These are phyloP conservation scores for Fibroporia radiculosa DNA, from an alignment of 768 basidiomycete species.

Conservation along the genomic window DNA sequence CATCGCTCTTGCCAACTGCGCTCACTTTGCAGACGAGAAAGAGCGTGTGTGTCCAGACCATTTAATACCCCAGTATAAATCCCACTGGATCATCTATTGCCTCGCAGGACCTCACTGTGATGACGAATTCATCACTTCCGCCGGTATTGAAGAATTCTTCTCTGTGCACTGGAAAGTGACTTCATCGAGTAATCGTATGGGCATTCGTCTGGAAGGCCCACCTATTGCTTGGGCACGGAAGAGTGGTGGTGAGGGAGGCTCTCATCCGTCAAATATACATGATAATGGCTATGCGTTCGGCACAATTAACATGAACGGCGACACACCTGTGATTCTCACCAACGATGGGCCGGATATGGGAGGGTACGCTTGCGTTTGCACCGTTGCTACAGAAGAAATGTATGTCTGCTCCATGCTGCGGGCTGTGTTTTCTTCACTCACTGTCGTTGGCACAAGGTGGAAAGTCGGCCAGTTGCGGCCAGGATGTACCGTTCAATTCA, in stretches of 20 bases:
- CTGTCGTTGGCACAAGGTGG: slow-evolving; percentile 41
- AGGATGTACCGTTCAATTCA: slow-evolving; percentile 47
- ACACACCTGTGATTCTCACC: slow-evolving; percentile 59
- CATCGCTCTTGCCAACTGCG: slow-evolving; percentile 31
- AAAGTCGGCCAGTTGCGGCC: slow-evolving; percentile 59
- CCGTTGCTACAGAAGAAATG: slow-evolving; percentile 44
- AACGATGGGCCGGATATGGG: slow-evolving; percentile 60
- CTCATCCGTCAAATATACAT: slow-evolving; percentile 61
- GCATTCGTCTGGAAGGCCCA: slow-evolving; percentile 49
- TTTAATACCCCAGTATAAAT: slow-evolving; percentile 37
- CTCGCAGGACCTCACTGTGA: slow-evolving; percentile 61
- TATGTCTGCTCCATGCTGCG: slow-evolving; percentile 21
- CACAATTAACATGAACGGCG: slow-evolving; percentile 56
- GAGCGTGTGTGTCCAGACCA: slow-evolving; percentile 17
- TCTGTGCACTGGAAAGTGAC: slow-evolving; percentile 44
- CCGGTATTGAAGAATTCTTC: slow-evolving; percentile 46
- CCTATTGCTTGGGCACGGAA: slow-evolving; percentile 46
- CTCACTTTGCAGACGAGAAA: slow-evolving; percentile 15
- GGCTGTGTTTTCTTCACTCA: background rate
- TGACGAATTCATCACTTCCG: slow-evolving; percentile 40
- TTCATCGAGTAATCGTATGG: slow-evolving; percentile 53
- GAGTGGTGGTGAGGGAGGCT: slow-evolving; percentile 59
- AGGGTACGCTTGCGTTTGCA: slow-evolving; percentile 51
- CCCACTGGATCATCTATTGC: slow-evolving; percentile 44
- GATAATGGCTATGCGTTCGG: slow-evolving; percentile 53